These are phyloP conservation scores for Tilletia horrida DNA, from an alignment of 1,284 basidiomycete genomes.

Conservation along the genomic window DNA sequence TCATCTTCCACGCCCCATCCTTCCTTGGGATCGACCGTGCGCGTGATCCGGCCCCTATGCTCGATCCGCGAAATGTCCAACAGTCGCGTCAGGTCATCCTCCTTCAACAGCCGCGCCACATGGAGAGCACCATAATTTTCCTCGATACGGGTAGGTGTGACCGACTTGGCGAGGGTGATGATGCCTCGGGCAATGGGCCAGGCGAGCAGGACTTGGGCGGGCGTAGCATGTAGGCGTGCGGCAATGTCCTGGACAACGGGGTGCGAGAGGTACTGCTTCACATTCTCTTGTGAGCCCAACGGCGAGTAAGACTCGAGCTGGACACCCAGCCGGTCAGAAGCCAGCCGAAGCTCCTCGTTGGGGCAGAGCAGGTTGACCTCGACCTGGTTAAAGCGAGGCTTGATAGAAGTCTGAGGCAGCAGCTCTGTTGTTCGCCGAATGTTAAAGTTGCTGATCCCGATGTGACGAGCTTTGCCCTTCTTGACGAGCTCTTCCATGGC, in stretches of 20 bases:
- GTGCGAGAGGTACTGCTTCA: constrained; percentile 35
- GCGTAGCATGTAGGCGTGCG: constrained; percentile 41
- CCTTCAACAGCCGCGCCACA: constrained; percentile 30
- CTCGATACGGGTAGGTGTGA: constrained; percentile 37
- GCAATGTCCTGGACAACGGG: constrained; percentile 42
- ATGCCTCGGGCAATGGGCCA: constrained; percentile 45
- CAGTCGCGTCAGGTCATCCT: constrained; percentile 38
- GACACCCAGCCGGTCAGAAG: constrained; percentile 56
- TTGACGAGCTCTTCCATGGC: constrained; percentile 49
- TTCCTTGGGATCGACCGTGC: constrained; percentile 40
- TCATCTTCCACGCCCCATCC: constrained; percentile 42
- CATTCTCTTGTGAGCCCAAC: constrained; percentile 34
- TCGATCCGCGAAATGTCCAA: background rate
- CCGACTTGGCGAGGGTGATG: constrained; percentile 39
- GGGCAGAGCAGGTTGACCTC: constrained; percentile 58
- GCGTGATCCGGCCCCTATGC: background rate
- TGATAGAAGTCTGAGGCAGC: constrained; percentile 31
- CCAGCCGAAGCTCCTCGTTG: constrained; percentile 73
- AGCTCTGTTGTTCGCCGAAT: constrained; percentile 41
- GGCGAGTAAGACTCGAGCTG: constrained; percentile 45
- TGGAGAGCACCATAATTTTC: constrained; percentile 35
- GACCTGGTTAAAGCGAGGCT: constrained; percentile 49
- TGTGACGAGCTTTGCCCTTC: constrained; percentile 49
- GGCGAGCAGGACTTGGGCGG: constrained; percentile 41
- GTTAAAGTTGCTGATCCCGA: constrained; percentile 64